Conservation (phyloP, 2,329 filamentous ascomycete species). For the Ciborinia camelliae region DNA sequence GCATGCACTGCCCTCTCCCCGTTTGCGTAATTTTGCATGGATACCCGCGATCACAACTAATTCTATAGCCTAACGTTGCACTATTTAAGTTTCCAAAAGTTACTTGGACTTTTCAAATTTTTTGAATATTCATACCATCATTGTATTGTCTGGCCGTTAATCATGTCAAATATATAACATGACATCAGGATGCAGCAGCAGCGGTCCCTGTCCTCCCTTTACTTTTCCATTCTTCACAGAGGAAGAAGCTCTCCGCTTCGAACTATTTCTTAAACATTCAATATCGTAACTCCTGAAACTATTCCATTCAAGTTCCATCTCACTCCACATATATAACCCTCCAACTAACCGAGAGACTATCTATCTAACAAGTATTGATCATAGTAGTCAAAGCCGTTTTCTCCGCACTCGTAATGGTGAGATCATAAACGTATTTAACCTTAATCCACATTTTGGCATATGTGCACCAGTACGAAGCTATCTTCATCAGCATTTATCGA, state of each 20-base stretch:
- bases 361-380: slow-evolving; percentile 59
- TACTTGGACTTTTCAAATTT: too few species aligned
- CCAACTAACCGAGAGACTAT: neutral
- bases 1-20: too few species aligned
- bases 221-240: neutral
- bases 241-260: too few species aligned
- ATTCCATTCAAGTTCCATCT: too few species aligned
- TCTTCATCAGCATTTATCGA: slow-evolving; percentile 17
- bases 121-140: too few species aligned
- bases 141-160: too few species aligned
- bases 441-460: slow-evolving; percentile 73
- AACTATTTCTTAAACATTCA: too few species aligned
- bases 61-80: too few species aligned
- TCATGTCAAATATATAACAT: neutral
- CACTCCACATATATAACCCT: neutral
- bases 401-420: slow-evolving; percentile 70
- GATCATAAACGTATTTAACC: slow-evolving; percentile 69
- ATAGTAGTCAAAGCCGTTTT: slow-evolving; percentile 64
- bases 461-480: slow-evolving; percentile 66
- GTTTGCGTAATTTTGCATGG: too few species aligned
- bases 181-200: neutral
- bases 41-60: too few species aligned
- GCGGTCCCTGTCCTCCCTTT: neutral
- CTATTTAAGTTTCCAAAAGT: too few species aligned
- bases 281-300: too few species aligned